Evolutionary conservation across 768 basidiomycete species (phyloP), one percentile per base, ranked within the genome.

Genomic region (Mycena metata): DNA sequence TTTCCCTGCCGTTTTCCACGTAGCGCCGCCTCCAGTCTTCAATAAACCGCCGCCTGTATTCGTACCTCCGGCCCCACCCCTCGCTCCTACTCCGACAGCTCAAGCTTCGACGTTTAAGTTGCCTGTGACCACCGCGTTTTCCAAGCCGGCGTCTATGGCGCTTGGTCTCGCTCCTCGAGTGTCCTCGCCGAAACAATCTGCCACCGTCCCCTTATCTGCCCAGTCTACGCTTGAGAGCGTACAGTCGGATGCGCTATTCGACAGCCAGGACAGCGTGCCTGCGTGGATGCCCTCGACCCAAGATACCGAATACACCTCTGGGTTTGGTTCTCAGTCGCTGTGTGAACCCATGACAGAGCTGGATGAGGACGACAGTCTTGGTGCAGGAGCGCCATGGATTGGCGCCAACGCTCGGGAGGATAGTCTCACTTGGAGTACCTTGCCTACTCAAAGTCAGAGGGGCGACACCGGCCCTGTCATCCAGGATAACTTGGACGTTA

Each of bases 371-470:
- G 91, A 93, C 73, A 93, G 92, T 74, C 77, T 91, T 62, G 80
- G 85, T 0, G 81, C 82, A 43, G 84, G 82, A 39, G 82, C 86
- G 41, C 85, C 84, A 66, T 93, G 92, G 92, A 90, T 89, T 70
- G 86, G 85, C 33, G 79, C 81, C 56, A 83, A 78, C 62, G 76
- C 78, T 24, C 86, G 84, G 66, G 91, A 92, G 52, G 92, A 93
- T 72, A 91, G 88, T 69, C 84, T 89, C 78, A 92, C 92, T 19
- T 93, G 92, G 92, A 92, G 90, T 70, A 90, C 90, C 19, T 74
- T 85, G 59, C 90, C 88, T 23, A 89, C 89, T 17, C 83, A 88
- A 69, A 90, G 86, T 72, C 88, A 88, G 70, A 77, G 80, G 52
- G 77, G 70, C 23, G 84, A 86, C 69, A 83, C 83, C 17, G 81